Base-by-base conservation (phyloP, 78 protist species). In the Dictyostelium purpureum region DNA sequence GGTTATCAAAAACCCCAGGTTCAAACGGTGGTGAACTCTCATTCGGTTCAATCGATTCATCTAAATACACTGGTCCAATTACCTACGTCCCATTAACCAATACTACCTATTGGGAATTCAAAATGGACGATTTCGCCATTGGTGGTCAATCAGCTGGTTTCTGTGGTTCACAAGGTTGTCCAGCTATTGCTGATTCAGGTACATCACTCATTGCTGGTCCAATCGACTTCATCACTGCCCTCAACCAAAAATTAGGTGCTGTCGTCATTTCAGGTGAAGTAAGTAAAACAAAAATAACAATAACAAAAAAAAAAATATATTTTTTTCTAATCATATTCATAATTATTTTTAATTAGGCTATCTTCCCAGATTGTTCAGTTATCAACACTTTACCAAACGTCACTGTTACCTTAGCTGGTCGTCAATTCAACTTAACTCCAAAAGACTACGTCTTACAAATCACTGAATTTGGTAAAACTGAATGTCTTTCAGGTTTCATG, bases 191-290 rank as follows among this genome's bases (percentile, higher is more conserved):
- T 49, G 99, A 98, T 90, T 95, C 99, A 14, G 99, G 99, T 52
- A 98, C 99, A 37, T 95, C 98, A 19, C 95, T 98, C 42, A 42
- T 98, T 38, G 99, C 97, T 19, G 98, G 98, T 77, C 99, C 99
- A 77, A 21, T 75, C 6, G 95, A 4, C 11, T 35, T 96, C 63
- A 74, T 79, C 82, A 26, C 35, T 7, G 63, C 74, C 47, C 38
- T 96, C 69, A 95, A 94, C 87, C 82, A 79, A 33, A 92, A 92
- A 80, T 73, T 92, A 43, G 95, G 95, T 51, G 95, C 95, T 6
- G 77, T 51, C 66, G n/a, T 28, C n/a, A n/a, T n/a, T n/a, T n/a
- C n/a, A n/a, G n/a, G n/a, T n/a, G n/a, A n/a, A n/a, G n/a, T n/a
- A n/a, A n/a, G n/a, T n/a, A n/a, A n/a, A n/a, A n/a, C n/a, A n/a